Evolutionary conservation across 139 green algal species (phyloP).

Genomic region (Coelastrella sp.): DNA sequence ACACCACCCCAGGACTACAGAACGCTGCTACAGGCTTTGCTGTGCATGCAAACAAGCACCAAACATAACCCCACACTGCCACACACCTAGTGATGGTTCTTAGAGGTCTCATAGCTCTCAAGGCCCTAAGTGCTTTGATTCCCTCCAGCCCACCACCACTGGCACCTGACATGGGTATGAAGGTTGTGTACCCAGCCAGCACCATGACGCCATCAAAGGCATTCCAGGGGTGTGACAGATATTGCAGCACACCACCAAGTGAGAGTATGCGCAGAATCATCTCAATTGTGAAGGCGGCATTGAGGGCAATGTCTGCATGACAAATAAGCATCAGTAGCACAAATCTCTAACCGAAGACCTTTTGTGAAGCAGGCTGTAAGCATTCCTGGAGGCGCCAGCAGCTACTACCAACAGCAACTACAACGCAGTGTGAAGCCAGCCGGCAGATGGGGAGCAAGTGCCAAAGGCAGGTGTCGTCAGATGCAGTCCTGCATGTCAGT

Average conservation of each 20-base stretch:
- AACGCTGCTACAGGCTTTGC: no score
- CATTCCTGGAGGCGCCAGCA: neutral
- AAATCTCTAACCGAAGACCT: no score
- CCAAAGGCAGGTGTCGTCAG: no score
- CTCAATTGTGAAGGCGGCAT: slow-evolving; percentile 80
- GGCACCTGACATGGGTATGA: slow-evolving; percentile 56
- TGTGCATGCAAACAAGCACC: no score
- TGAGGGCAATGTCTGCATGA: slow-evolving; percentile 77
- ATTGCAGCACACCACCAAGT: slow-evolving; percentile 60
- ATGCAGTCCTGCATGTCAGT: no score
- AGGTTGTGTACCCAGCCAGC: slow-evolving; percentile 69
- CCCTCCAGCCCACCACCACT: slow-evolving; percentile 40
- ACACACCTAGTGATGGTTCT: slow-evolving; percentile 80
- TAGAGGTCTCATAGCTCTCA: slow-evolving; percentile 83
- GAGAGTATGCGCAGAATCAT: slow-evolving; percentile 72
- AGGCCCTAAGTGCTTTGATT: slow-evolving; percentile 73
- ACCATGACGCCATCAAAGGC: slow-evolving; percentile 83
- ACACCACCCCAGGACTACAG: no score
- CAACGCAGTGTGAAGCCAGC: no score
- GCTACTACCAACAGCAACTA: no score
- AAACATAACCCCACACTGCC: no score
- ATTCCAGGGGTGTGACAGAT: slow-evolving; percentile 80
- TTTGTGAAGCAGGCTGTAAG: no score
- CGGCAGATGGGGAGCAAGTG: no score
- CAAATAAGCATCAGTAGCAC: neutral